phyloP scores from a whole-genome alignment of 1,139 yeast genomes.

The Suhomyces panamericanus region DNA sequence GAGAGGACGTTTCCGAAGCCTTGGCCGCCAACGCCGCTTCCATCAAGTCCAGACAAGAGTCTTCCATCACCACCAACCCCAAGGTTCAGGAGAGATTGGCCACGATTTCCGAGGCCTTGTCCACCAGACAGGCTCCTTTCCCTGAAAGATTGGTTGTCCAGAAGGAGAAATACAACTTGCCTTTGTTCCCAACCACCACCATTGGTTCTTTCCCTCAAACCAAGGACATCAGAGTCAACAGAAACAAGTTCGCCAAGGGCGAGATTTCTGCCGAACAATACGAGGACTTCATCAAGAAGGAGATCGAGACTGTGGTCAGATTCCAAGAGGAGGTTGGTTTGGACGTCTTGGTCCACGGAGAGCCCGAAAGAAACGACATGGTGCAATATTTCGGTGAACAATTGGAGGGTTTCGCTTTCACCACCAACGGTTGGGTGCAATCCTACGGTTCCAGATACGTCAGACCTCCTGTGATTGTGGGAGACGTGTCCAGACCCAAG shows the following conservation, averaged over 20 bases:
- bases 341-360: slow-evolving; percentile 98
- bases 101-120: slow-evolving; percentile 72
- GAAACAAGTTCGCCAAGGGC: slow-evolving; percentile 98
- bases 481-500: slow-evolving; percentile 98
- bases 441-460: slow-evolving; percentile 99
- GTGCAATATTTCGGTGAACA: slow-evolving; percentile 99
- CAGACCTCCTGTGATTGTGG: slow-evolving; percentile 98
- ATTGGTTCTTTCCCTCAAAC: slow-evolving; percentile 99
- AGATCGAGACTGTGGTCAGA: slow-evolving; percentile 91
- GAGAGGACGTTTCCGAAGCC: slow-evolving; percentile 65
- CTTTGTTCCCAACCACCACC: slow-evolving; percentile 99
- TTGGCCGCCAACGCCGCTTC: slow-evolving; percentile 86
- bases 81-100: slow-evolving; percentile 88
- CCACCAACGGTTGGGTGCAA: slow-evolving; percentile 99
- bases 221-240: slow-evolving; percentile 96
- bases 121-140: slow-evolving; percentile 87
- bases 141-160: slow-evolving; percentile 85
- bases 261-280: slow-evolving; percentile 91
- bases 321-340: slow-evolving; percentile 99
- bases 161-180: slow-evolving; percentile 84
- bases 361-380: slow-evolving; percentile 99
- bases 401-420: slow-evolving; percentile 96
- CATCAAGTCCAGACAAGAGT: slow-evolving; percentile 80
- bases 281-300: slow-evolving; percentile 94
- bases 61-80: slow-evolving; percentile 87